Base-by-base conservation (phyloP, 1,139 yeast species). In the Blastobotrys illinoisensis region DNA sequence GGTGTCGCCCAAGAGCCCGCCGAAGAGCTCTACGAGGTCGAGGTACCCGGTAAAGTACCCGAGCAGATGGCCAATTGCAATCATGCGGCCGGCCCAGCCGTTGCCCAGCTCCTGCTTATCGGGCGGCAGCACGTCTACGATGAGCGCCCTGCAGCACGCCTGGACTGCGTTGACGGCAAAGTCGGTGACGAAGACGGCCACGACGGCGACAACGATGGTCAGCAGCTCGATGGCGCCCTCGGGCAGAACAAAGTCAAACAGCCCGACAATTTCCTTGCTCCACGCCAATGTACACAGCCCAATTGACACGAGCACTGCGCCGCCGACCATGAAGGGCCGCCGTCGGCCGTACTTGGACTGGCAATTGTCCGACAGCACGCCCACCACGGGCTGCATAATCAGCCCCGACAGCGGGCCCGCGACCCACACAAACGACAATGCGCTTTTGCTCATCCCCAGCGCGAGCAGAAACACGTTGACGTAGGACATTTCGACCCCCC, bases 31-130 rank as follows among this genome's bases (percentile, higher is more conserved):
- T n/a, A 80, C 69, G 47, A 81, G 69, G 56, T 73, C 69, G 24
- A 71, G 50, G 26, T 77, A 65, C 1, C 85, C 78, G 3, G 79
- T 76, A 60, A 76, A 73, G 62, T 79, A 82, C 1, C 85, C 85
- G 23, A 77, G 59, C 18, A 82, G 74, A 57, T 82, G 83, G 55
- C 84, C 83, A 1, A 71, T 70, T 0, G 85, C 82, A 55, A 84
- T 81, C 78, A 84, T 79, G 49, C 88, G 68, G 2, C 88, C 86
- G 0, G 88, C 89, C 88, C 87, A 83, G 1, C 88, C 88, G 62
- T 83, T 83, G 18, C 86, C 84, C 4, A 69, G 62, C 55, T 79
- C 80, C 58, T 82, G 86, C 58, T 79, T 82, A 24, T 71, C 65
- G 0, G 79, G 69, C 1, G 84, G 80, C 9, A 81, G 77, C 52